phyloP scores from a whole-genome alignment of 805 yeast species.

The Sungouiella thailandica region DNA sequence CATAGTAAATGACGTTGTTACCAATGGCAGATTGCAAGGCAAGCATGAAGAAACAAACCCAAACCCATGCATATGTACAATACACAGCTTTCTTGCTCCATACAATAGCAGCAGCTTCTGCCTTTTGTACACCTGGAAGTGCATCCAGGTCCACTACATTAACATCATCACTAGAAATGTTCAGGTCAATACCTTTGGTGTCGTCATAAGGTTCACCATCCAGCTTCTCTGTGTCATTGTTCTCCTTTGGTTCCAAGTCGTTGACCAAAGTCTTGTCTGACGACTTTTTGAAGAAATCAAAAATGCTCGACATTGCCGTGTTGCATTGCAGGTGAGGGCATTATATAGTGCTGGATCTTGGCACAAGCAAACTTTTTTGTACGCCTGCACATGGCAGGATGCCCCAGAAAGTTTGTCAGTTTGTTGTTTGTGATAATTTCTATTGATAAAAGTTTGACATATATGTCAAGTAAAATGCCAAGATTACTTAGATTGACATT shows the following conservation, averaged over 20 bases:
- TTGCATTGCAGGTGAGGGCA: too few relatives aligned
- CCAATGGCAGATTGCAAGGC: slow-evolving; percentile 25
- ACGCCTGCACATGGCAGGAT: too few relatives aligned
- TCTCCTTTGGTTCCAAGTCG: not conserved
- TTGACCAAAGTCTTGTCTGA: not conserved
- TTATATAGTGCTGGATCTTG: too few relatives aligned
- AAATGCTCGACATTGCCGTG: too few relatives aligned
- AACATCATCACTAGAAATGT: not conserved
- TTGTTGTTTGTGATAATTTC: too few relatives aligned
- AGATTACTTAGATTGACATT: too few relatives aligned
- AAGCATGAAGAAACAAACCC: slow-evolving; percentile 29
- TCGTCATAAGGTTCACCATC: not conserved
- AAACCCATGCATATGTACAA: slow-evolving; percentile 25
- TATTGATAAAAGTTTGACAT: too few relatives aligned
- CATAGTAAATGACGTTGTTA: slow-evolving; percentile 15
- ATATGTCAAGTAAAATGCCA: too few relatives aligned
- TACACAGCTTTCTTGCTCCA: slow-evolving; percentile 24
- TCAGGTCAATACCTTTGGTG: not conserved
- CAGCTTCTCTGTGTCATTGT: not conserved
- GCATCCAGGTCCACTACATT: slow-evolving; percentile 15
- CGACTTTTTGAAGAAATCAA: not conserved
- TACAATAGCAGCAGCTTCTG: slow-evolving; percentile 25
- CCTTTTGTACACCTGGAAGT: slow-evolving; percentile 22
- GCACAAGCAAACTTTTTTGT: too few relatives aligned
- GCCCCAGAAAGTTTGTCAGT: too few relatives aligned